Percentiles rank a stretch among this genome's conserved stretches.
Conservation (phyloP, 2,329 filamentous ascomycete species). For the Zymoseptoria pseudotritici region DNA sequence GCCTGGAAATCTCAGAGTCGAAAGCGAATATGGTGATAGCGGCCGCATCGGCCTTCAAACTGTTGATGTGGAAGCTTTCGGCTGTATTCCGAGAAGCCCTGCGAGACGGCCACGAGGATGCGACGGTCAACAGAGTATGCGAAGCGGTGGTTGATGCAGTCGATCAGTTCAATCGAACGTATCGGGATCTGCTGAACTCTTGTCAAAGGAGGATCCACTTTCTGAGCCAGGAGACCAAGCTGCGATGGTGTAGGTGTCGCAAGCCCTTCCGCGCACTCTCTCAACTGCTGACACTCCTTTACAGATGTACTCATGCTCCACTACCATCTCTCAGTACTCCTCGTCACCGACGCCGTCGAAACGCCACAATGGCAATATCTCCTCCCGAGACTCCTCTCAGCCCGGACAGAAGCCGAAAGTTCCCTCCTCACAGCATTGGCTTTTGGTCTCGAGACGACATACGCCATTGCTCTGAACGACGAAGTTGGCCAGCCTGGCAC, state of each 20-base stretch:
- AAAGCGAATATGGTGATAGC: constrained; percentile 7
- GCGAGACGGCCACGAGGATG: constrained; percentile 8
- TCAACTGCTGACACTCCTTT: not conserved
- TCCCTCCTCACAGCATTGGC: constrained; percentile 5
- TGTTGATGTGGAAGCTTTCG: constrained; percentile 6
- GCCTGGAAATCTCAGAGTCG: constrained; percentile 4
- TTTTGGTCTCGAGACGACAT: constrained; percentile 6
- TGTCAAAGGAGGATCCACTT: constrained; percentile 6
- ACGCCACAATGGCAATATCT: constrained; percentile 4
- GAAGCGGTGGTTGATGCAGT: constrained; percentile 1
- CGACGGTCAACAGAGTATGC: constrained; percentile 2
- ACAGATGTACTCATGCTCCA: constrained; percentile 4
- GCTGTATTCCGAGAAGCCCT: constrained; percentile 10
- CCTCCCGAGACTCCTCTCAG: constrained; percentile 2
- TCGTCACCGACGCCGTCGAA: constrained; percentile 7
- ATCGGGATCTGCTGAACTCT: constrained; percentile 5
- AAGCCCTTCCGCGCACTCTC: too few relatives aligned
- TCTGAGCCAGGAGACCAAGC: constrained; percentile 5
- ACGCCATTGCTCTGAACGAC: not conserved
- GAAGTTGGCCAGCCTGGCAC: not conserved
- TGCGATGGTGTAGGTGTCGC: constrained; percentile 1
- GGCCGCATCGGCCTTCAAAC: constrained; percentile 5
- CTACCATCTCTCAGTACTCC: constrained; percentile 4
- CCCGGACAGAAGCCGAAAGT: constrained; percentile 5
- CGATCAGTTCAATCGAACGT: constrained; percentile 5